Evolutionary conservation across 345 rosid genomes (phyloP).

Genomic region (Euphorbia lathyris): DNA sequence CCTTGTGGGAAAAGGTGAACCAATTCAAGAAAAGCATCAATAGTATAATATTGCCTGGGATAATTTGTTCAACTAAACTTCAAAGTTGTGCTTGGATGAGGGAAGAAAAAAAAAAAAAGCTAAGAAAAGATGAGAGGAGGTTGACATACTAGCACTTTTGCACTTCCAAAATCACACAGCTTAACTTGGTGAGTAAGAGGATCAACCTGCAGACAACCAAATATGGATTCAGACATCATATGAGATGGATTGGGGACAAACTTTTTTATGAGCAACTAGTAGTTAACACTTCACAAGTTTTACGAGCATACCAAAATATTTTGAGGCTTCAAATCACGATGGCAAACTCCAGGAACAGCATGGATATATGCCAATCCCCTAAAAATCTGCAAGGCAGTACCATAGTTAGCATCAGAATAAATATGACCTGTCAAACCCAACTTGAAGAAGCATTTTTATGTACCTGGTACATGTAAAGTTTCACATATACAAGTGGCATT

Average conservation of each 20-base stretch:
- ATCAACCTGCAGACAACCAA: conserved; percentile 59
- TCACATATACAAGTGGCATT: conserved; percentile 81
- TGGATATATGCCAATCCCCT: conserved; percentile 84
- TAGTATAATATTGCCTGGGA: background rate
- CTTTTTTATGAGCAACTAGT: background rate
- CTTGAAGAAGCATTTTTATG: background rate
- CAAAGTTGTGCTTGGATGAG: background rate
- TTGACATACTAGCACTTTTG: conserved; percentile 71
- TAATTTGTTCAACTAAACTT: background rate
- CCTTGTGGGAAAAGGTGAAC: background rate
- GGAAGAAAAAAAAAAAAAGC: background rate
- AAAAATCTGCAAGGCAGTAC: conserved; percentile 49
- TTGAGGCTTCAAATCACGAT: conserved; percentile 88
- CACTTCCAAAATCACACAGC: conserved; percentile 86
- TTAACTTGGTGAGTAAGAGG: conserved; percentile 63
- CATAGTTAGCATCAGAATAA: conserved; percentile 10
- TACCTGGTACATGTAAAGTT: conserved; percentile 86
- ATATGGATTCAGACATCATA: conserved; percentile 9
- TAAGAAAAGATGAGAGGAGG: background rate
- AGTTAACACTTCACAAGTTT: too few species aligned
- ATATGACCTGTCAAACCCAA: conserved; percentile 5
- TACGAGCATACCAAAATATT: conserved; percentile 66
- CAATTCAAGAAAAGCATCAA: background rate
- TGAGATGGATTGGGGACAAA: too few species aligned
- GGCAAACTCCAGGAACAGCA: conserved; percentile 78